Percentiles rank a stretch among this genome's conserved stretches.
phyloP scores from a whole-genome alignment of 129 eudicot species.

The Helianthus tuberosus region DNA sequence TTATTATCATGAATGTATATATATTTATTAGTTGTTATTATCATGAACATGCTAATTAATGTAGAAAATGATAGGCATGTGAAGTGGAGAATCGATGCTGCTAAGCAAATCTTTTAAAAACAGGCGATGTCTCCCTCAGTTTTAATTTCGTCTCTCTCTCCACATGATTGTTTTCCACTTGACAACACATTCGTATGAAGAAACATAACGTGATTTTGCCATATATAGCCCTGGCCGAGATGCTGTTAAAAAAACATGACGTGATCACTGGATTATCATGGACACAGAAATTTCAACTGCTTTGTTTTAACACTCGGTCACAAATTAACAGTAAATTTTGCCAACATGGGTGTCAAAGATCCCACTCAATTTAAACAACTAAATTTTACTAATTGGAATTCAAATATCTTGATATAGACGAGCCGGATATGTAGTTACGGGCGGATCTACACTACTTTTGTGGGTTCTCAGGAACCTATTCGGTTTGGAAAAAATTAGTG shows the following conservation, averaged over 20 bases:
- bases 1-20: background rate
- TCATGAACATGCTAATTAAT: slow-evolving; percentile 4
- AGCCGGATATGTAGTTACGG: too few species aligned
- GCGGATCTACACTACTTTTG: too few species aligned
- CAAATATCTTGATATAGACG: too few species aligned
- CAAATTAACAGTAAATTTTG: too few species aligned
- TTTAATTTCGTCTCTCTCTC: background rate
- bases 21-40: background rate
- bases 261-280: too few species aligned
- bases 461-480: too few species aligned
- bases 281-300: background rate
- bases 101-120: slow-evolving; percentile 17
- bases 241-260: background rate
- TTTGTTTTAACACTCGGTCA: background rate
- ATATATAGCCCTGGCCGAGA: too few species aligned
- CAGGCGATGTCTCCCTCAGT: slow-evolving; percentile 15
- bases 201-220: background rate
- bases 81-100: slow-evolving; percentile 32
- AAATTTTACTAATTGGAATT: too few species aligned
- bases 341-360: too few species aligned
- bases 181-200: background rate
- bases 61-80: slow-evolving; percentile 17
- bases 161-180: slow-evolving; percentile 16
- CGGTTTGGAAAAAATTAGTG: too few species aligned
- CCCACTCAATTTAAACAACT: too few species aligned